A percentile compares a stretch with the other conserved stretches of the same genome.
These are phyloP conservation scores for Echinochloa phyllopogon DNA, from an alignment of 176 grass and related monocot species.

Conservation along the genomic window DNA sequence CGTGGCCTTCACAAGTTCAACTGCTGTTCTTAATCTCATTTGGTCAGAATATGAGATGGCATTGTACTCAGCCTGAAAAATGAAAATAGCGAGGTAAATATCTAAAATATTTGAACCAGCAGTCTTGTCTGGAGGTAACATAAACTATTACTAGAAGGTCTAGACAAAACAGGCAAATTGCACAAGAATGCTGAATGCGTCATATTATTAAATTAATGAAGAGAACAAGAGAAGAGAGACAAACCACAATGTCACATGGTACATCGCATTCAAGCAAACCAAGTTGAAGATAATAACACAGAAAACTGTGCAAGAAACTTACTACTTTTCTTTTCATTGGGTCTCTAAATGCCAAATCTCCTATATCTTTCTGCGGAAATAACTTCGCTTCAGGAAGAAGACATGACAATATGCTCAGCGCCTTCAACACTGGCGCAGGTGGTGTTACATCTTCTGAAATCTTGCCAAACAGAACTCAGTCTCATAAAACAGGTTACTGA, in stretches of 20 bases:
- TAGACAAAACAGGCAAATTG: neutral
- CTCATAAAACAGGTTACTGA: slow-evolving; percentile 38
- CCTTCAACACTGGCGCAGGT: slow-evolving; percentile 76
- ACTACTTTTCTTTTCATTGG: slow-evolving; percentile 84
- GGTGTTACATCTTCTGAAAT: slow-evolving; percentile 99
- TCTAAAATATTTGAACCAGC: slow-evolving; percentile 18
- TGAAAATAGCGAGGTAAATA: slow-evolving; percentile 31
- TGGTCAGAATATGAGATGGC: slow-evolving; percentile 83
- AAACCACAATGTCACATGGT: neutral
- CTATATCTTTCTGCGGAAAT: slow-evolving; percentile 93
- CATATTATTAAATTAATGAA: neutral
- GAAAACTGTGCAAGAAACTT: slow-evolving; percentile 42
- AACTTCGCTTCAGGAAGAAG: slow-evolving; percentile 93
- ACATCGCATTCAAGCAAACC: slow-evolving; percentile 25
- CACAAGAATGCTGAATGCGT: neutral
- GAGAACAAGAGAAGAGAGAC: slow-evolving; percentile 19
- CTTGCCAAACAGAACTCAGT: slow-evolving; percentile 69
- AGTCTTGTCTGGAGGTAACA: neutral
- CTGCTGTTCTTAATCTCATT: slow-evolving; percentile 92
- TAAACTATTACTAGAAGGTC: slow-evolving; percentile 12
- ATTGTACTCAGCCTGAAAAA: slow-evolving; percentile 90
- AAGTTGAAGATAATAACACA: slow-evolving; percentile 7
- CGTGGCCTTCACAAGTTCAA: slow-evolving; percentile 89
- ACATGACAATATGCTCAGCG: slow-evolving; percentile 76
- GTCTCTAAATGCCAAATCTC: slow-evolving; percentile 94